A percentile compares a stretch with the other conserved stretches of the same genome.
phyloP scores from a whole-genome alignment of 306 rosid genomes.

The Cucurbita maxima region DNA sequence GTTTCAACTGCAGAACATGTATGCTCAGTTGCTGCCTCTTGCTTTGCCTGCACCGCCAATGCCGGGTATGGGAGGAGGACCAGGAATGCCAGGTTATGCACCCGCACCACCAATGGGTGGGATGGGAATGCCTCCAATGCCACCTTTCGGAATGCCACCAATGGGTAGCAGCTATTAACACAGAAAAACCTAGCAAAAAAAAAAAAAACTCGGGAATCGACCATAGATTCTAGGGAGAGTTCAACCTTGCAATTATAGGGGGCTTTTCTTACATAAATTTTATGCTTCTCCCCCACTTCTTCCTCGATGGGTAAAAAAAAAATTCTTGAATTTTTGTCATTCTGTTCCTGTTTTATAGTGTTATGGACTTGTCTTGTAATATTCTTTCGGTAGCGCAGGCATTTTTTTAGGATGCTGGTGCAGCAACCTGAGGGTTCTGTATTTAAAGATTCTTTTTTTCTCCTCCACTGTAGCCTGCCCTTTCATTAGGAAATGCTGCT shows the following conservation, averaged over 20 bases:
- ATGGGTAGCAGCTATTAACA: constrained; percentile 81
- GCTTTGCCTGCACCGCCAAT: constrained; percentile 97
- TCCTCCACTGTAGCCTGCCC: constrained; percentile 14
- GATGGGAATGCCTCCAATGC: constrained; percentile 97
- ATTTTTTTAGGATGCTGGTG: constrained; percentile 44
- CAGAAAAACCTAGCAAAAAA: not conserved
- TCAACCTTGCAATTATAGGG: constrained; percentile 14
- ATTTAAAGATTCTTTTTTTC: constrained; percentile 16
- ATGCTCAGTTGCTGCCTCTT: constrained; percentile 91
- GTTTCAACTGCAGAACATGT: constrained; percentile 77
- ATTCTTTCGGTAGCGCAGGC: constrained; percentile 58
- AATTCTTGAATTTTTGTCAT: constrained; percentile 10
- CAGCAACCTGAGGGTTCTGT: constrained; percentile 17
- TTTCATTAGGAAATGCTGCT: constrained; percentile 5
- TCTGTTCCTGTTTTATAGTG: constrained; percentile 43
- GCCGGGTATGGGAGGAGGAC: constrained; percentile 82
- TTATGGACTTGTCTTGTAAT: constrained; percentile 47
- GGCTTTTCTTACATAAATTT: constrained; percentile 21
- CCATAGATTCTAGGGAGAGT: constrained; percentile 19
- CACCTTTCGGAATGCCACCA: constrained; percentile 95
- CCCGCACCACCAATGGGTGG: constrained; percentile 90
- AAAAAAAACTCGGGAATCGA: not conserved
- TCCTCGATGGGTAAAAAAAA: not conserved
- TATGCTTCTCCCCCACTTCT: not conserved
- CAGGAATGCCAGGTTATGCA: constrained; percentile 64